Percentiles rank a stretch among this genome's conserved stretches.
Evolutionary conservation across 495 filamentous ascomycete species (phyloP).

Genomic region (Penicillium dipodomyicola): DNA sequence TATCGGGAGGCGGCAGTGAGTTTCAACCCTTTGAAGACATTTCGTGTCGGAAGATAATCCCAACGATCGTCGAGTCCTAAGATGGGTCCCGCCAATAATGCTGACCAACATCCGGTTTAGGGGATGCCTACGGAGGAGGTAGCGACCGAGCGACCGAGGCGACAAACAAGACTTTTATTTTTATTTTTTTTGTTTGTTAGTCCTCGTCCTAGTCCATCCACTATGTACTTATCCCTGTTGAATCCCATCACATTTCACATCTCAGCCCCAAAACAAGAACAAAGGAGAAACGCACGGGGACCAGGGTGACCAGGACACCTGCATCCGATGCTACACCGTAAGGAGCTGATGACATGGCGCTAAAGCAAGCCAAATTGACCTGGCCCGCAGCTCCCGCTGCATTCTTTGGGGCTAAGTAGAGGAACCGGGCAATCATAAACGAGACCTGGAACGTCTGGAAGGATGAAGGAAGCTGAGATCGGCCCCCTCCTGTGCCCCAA

Average conservation of each 20-base stretch:
- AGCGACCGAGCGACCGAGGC: not conserved
- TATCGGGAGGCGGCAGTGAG: constrained; percentile 22
- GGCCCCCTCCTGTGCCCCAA: constrained; percentile 8
- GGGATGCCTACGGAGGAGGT: not conserved
- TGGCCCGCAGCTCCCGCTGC: constrained; percentile 27
- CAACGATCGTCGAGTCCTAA: constrained; percentile 9
- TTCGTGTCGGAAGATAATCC: constrained; percentile 8
- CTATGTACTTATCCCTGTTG: not conserved
- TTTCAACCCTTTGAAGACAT: constrained; percentile 14
- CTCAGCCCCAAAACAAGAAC: constrained; percentile 3
- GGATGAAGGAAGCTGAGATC: constrained; percentile 26
- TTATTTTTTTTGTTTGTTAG: not conserved
- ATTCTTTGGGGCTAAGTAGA: constrained; percentile 18
- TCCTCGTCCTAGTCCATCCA: not conserved
- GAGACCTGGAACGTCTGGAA: constrained; percentile 28
- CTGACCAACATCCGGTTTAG: not conserved
- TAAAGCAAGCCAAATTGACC: constrained; percentile 30
- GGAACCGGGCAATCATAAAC: constrained; percentile 21
- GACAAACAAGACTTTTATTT: not conserved
- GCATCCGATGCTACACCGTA: constrained; percentile 28
- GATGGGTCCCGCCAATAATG: constrained; percentile 2
- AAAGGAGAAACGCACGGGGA: constrained; percentile 11
- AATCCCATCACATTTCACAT: constrained; percentile 5
- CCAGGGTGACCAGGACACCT: constrained; percentile 15
- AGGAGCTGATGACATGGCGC: constrained; percentile 30